phyloP scores from a whole-genome alignment of 306 rosid species.

The Comarum palustre region DNA sequence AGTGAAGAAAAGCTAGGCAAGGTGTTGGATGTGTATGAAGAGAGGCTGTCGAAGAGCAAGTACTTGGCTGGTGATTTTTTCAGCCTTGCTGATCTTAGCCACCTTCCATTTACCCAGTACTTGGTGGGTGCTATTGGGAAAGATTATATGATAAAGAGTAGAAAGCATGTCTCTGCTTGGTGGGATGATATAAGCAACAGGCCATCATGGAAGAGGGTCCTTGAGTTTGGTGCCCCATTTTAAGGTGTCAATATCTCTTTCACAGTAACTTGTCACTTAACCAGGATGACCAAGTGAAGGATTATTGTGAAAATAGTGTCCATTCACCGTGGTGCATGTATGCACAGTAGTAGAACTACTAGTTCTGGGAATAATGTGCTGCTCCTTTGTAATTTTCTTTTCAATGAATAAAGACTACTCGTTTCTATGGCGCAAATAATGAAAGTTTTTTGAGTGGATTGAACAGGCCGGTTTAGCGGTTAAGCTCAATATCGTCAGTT shows the following conservation, averaged over 20 bases:
- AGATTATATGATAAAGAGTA: conserved; percentile 31
- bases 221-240: conserved; percentile 18
- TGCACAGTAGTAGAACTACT: no score
- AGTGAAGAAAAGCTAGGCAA: conserved; percentile 43
- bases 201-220: conserved; percentile 47
- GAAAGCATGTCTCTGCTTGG: conserved; percentile 46
- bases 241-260: not conserved
- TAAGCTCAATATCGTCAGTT: no score
- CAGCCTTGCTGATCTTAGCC: conserved; percentile 53
- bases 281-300: not conserved
- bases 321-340: no score
- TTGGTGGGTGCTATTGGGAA: conserved; percentile 36
- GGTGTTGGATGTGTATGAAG: conserved; percentile 50
- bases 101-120: conserved; percentile 40
- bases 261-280: not conserved
- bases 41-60: conserved; percentile 47
- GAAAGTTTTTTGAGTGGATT: no score
- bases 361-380: no score
- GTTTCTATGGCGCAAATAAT: no score
- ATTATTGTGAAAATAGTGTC: not conserved
- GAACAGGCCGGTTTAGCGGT: no score
- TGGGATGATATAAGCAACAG: conserved; percentile 50
- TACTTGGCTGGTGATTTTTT: conserved; percentile 56
- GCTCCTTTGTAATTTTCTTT: no score
- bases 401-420: no score